Conservation (phyloP, 129 eudicot genomes). For the Helianthus annuus region HanXRQr2.0-SUNRISE NC_035446.2:134587387-134587886, state of each 20-base stretch:
- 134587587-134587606: slow-evolving; percentile 78
- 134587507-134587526: slow-evolving; percentile 84
- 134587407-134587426: slow-evolving; percentile 38
- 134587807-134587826: too few species aligned
- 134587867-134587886: too few species aligned
- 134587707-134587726: slow-evolving; percentile 69
- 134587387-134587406: slow-evolving; percentile 14
- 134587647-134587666: slow-evolving; percentile 85
- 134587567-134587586: slow-evolving; percentile 71
- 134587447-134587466: slow-evolving; percentile 82
- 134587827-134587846: too few species aligned
- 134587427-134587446: slow-evolving; percentile 57
- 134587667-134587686: slow-evolving; percentile 80
- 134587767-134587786: neutral
- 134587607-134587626: slow-evolving; percentile 87
- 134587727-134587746: slow-evolving; percentile 55
- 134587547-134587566: slow-evolving; percentile 85
- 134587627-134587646: slow-evolving; percentile 71
- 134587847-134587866: neutral
- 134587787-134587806: too few species aligned
- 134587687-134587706: slow-evolving; percentile 74
- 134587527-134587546: slow-evolving; percentile 71
- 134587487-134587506: slow-evolving; percentile 73
- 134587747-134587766: neutral
- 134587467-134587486: slow-evolving; percentile 63